A percentile compares a stretch with the other conserved stretches of the same genome.
These are phyloP conservation scores for Cutaneotrichosporon sp. DNA, from an alignment of 1,284 basidiomycete genomes.

Conservation along the genomic window DNA sequence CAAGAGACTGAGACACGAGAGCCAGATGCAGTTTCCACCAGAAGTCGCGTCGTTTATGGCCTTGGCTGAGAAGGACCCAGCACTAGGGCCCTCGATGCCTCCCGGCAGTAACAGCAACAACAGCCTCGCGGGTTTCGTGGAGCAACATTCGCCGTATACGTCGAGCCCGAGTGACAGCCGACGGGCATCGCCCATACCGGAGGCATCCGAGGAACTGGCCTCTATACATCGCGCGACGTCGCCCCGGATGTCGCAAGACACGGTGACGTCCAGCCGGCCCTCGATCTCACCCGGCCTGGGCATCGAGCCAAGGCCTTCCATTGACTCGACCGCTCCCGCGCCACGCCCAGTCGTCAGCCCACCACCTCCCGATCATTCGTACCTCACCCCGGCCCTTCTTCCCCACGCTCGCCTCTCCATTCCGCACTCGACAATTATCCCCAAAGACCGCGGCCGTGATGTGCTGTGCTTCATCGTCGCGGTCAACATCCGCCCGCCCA, in stretches of 20 bases:
- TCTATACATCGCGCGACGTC: slow-evolving; percentile 4
- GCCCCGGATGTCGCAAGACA: slow-evolving; percentile 31
- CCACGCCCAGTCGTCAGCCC: slow-evolving; percentile 11
- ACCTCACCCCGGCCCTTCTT: slow-evolving; percentile 40
- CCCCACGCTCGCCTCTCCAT: slow-evolving; percentile 48
- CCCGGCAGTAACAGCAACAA: neutral
- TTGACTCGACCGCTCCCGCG: slow-evolving; percentile 14
- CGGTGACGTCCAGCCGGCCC: slow-evolving; percentile 21
- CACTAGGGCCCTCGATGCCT: neutral
- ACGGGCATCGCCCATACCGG: slow-evolving; percentile 22
- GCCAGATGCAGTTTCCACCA: slow-evolving; percentile 45
- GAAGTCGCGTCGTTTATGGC: slow-evolving; percentile 49
- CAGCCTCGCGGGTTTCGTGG: neutral
- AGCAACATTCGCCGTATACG: slow-evolving; percentile 12
- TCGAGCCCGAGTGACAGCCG: slow-evolving; percentile 19
- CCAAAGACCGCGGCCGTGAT: slow-evolving; percentile 48
- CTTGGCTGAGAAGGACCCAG: slow-evolving; percentile 32
- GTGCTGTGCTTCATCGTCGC: slow-evolving; percentile 51
- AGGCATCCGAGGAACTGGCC: slow-evolving; percentile 20
- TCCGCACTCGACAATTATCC: slow-evolving; percentile 47
- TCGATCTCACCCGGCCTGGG: slow-evolving; percentile 11
- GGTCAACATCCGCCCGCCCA: slow-evolving; percentile 45
- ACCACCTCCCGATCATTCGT: slow-evolving; percentile 21
- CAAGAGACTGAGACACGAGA: slow-evolving; percentile 37
- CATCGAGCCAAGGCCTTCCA: slow-evolving; percentile 15